Evolutionary conservation across 75 land plant genomes (phyloP).

Genomic region (Larix kaempferi): DNA sequence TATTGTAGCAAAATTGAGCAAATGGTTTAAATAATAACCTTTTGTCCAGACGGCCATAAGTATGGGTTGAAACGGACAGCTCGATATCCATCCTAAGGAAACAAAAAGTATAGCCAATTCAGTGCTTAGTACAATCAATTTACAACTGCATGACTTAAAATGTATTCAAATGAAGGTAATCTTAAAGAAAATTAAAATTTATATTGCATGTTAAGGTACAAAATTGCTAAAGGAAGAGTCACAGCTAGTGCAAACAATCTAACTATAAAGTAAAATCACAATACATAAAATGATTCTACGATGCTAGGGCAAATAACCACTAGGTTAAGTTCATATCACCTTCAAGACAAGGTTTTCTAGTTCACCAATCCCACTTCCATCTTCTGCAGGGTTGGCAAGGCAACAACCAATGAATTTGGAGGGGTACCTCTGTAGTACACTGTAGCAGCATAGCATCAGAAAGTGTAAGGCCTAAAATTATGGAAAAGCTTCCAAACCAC

Average conservation of each 20-base stretch:
- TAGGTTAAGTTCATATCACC: constrained; percentile 28
- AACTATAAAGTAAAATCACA: background rate
- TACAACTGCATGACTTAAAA: background rate
- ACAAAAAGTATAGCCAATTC: background rate
- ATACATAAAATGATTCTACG: background rate
- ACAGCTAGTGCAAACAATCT: background rate
- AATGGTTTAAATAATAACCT: constrained; percentile 30
- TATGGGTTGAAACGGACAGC: constrained; percentile 96
- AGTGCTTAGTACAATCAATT: background rate
- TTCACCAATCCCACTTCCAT: constrained; percentile 77
- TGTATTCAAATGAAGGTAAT: background rate
- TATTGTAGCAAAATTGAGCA: background rate
- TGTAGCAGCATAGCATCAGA: constrained; percentile 14
- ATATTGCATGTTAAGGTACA: background rate
- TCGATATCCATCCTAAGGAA: constrained; percentile 65
- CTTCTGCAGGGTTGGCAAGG: constrained; percentile 90
- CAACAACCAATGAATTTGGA: constrained; percentile 85
- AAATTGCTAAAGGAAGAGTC: background rate
- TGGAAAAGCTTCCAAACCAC: background rate
- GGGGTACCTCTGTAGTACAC: constrained; percentile 80
- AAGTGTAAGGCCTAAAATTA: background rate
- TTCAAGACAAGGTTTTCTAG: constrained; percentile 65
- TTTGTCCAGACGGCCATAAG: constrained; percentile 82
- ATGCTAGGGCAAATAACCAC: background rate
- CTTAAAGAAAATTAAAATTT: background rate